Base-by-base conservation (phyloP, 305 asterid genomes). In the Solanum chacoense region DNA sequence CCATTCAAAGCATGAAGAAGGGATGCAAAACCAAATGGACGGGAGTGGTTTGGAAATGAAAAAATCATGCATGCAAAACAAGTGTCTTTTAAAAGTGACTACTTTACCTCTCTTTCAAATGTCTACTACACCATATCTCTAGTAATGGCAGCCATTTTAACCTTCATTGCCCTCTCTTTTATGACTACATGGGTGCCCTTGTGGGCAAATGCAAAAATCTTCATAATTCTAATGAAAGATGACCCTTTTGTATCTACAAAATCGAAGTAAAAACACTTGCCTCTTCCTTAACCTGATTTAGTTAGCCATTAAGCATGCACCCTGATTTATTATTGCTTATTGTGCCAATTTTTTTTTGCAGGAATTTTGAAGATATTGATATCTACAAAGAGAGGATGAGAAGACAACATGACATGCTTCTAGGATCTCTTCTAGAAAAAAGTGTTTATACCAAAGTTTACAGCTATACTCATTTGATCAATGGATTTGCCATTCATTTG, bases 401-500 rank as follows among this genome's bases (percentile, higher is more conserved):
- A 32, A 90, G 87, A 84, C 91, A 92, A 71, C 97, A 93, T 65
- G 95, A 94, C 72, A 16, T 91, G 73, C 93, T 95, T 90, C 94
- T 94, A 37, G 89, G 91, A 90, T 93, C 95, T 8, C 88, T 90
- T 18, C 90, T 93, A 13, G 90, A 80, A 28, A 86, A 88, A 88
- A 91, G 91, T 77, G 91, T 91, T 32, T 93, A 94, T 86, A 79
- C 90, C 86, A 94, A 94, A 87, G 85, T 93, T 76, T 94, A 94
- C 87, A 94, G 98, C 94, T 95, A 92, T 88, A 92, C 96, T 80
- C 94, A 94, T 91, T 90, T 93, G 89, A 87, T 94, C 26, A 94
- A 94, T 87, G 98, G 97, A 88, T 95, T 93, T 87, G 94, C 96
- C 73, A 88, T 94, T 86, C 89, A 94, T 89, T 89, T 91, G 63